These are phyloP conservation scores for Boletus barrowsii DNA, from an alignment of 768 basidiomycete species.

Conservation along the genomic window DNA sequence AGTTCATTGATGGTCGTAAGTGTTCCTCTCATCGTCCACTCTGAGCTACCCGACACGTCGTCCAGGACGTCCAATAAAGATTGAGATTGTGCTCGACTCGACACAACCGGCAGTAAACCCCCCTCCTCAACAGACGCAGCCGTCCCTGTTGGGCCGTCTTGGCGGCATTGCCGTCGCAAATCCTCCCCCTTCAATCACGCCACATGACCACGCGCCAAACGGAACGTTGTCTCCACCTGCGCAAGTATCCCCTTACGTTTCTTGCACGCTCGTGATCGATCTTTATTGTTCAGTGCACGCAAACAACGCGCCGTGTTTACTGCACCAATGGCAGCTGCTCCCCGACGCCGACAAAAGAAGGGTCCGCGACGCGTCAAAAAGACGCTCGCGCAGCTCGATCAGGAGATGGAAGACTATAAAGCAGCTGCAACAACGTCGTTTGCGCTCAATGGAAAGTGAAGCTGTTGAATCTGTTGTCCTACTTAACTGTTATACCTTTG, in stretches of 20 bases:
- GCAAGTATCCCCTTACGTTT: conserved; percentile 8
- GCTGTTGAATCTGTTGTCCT: background rate
- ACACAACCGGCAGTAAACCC: conserved; percentile 21
- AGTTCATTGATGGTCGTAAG: conserved; percentile 66
- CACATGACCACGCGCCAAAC: conserved; percentile 19
- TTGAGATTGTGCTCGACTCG: conserved; percentile 56
- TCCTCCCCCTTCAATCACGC: background rate
- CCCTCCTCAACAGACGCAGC: conserved; percentile 25
- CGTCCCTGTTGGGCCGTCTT: conserved; percentile 41
- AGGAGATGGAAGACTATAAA: conserved; percentile 79
- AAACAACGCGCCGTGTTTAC: conserved; percentile 14
- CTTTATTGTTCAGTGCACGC: conserved; percentile 12
- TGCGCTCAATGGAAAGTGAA: conserved; percentile 13
- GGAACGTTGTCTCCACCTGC: background rate
- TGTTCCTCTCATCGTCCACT: background rate
- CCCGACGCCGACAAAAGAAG: conserved; percentile 57
- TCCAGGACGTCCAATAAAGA: conserved; percentile 64
- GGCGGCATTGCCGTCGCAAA: conserved; percentile 15
- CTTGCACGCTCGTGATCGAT: background rate
- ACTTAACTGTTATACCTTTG: background rate
- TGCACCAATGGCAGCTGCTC: conserved; percentile 26
- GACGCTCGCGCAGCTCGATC: conserved; percentile 61
- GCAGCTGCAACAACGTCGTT: conserved; percentile 34
- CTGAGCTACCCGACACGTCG: background rate
- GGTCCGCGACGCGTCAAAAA: conserved; percentile 76